Evolutionary conservation across 2,329 filamentous ascomycete species (phyloP), one percentile per base, ranked within the genome.

Genomic region (Epichloe festucae): DNA sequence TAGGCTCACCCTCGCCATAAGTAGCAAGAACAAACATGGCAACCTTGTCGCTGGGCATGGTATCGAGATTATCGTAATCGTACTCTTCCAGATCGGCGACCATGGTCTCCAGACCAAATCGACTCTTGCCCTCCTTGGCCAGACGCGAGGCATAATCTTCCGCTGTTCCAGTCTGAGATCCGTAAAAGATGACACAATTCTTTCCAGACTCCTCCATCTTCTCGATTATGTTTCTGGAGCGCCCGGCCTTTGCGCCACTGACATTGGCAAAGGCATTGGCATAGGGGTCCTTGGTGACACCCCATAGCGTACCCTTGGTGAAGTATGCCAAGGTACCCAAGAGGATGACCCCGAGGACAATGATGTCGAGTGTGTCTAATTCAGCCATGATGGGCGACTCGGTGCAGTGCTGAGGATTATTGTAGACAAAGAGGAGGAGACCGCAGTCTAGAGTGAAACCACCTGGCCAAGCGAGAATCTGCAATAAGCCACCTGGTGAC

Each of bases 111-210:
- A 98, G 78, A 39, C 93, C 93, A 66, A 95, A 98, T 56, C 93
- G 82, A 63, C 91, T 95, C 69, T 91, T 91, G 63, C 93, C 93
- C 71, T 98, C 93, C 77, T 98, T 98, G 58, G 93, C 89, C 60
- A 98, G 75, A 61, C 94, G 82, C 12, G 91, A 95, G 58, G 93
- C 94, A 65, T 98, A 98, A 69, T 98, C 93, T 73, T 98, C 94
- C 48, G 93, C 93, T 41, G 93, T 98, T 62, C 93, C 93, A 19
- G 93, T 98, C 73, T 98, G 93, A 35, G 93, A 98, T 59, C 93
- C 93, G 67, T 96, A 98, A 76, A 98, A 96, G 63, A 98, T 85
- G 58, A 98, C 85, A 69, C 91, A 96, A 73, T 98, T 97, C 75
- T 97, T 98, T 69, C 84, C 85, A 11, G 82, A 84, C 73, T 97